phyloP scores from a whole-genome alignment of 2,329 filamentous ascomycete species.

The Exophiala spinifera region DNA sequence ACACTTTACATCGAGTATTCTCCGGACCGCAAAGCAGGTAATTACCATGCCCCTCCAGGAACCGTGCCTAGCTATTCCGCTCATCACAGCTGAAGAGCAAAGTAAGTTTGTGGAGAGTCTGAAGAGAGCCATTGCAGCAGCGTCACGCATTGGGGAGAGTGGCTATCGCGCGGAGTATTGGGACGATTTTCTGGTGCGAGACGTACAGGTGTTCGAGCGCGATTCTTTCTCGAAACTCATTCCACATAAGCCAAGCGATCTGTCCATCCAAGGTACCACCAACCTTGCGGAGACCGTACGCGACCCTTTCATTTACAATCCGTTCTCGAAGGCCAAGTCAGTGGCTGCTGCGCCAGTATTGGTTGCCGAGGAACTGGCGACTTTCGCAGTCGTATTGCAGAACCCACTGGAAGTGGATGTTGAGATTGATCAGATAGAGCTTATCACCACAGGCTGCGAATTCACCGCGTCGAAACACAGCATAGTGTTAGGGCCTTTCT shows the following conservation, averaged over 20 bases:
- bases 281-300: conserved; percentile 41
- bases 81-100: conserved; percentile 69
- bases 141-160: conserved; percentile 68
- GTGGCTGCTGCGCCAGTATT: conserved; percentile 63
- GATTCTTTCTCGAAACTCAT: conserved; percentile 61
- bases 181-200: conserved; percentile 90
- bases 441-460: conserved; percentile 70
- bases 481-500: conserved; percentile 72
- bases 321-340: conserved; percentile 70
- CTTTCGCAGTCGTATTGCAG: conserved; percentile 79
- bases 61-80: conserved; percentile 11
- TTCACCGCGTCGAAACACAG: conserved; percentile 66
- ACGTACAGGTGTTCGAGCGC: conserved; percentile 66
- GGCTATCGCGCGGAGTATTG: conserved; percentile 81
- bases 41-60: conserved; percentile 65
- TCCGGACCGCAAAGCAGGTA: conserved; percentile 72
- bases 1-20: conserved; percentile 76
- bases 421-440: conserved; percentile 75
- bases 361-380: conserved; percentile 73
- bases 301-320: conserved; percentile 93
- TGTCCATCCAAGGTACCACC: conserved; percentile 35
- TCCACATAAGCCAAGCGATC: conserved; percentile 57
- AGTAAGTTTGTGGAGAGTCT: conserved; percentile 80
- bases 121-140: conserved; percentile 74
- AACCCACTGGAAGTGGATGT: conserved; percentile 94